A percentile compares a stretch with the other conserved stretches of the same genome.
Evolutionary conservation across 352 stramenopile species (phyloP).

Genomic region (Albugo laibachii): DNA sequence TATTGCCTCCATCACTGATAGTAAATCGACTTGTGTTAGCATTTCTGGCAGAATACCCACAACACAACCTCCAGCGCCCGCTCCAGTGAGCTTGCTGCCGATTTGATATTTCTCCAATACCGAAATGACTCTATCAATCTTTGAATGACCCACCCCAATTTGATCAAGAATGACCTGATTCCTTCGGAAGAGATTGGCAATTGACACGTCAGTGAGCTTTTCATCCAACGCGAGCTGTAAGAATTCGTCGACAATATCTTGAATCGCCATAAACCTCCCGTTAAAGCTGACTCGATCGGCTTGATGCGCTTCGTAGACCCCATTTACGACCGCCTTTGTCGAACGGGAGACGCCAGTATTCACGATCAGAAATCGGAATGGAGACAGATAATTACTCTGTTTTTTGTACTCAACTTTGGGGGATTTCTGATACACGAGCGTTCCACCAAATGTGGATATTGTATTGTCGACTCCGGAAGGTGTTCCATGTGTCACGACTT

Average conservation of each 20-base stretch:
- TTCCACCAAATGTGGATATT: slow-evolving; percentile 69
- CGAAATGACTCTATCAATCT: slow-evolving; percentile 59
- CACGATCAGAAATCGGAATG: slow-evolving; percentile 73
- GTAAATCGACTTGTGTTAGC: slow-evolving; percentile 18
- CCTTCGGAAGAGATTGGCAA: slow-evolving; percentile 25
- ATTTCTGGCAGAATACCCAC: slow-evolving; percentile 50
- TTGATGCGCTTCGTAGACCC: slow-evolving; percentile 50
- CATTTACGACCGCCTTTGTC: slow-evolving; percentile 66
- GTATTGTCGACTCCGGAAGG: slow-evolving; percentile 87
- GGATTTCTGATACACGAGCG: slow-evolving; percentile 59
- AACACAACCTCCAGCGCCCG: slow-evolving; percentile 73
- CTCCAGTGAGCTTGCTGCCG: slow-evolving; percentile 82
- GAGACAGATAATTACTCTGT: slow-evolving; percentile 28
- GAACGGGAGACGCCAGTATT: slow-evolving; percentile 83
- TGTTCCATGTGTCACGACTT: slow-evolving; percentile 79
- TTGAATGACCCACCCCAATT: slow-evolving; percentile 65
- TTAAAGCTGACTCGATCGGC: slow-evolving; percentile 20
- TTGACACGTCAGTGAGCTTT: slow-evolving; percentile 17
- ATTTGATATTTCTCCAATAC: slow-evolving; percentile 30
- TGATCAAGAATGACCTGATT: slow-evolving; percentile 67
- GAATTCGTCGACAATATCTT: slow-evolving; percentile 50
- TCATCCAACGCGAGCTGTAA: slow-evolving; percentile 15
- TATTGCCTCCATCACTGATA: slow-evolving; percentile 23
- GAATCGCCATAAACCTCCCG: slow-evolving; percentile 54
- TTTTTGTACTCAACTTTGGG: slow-evolving; percentile 20